Percentiles rank a stretch among this genome's conserved stretches.
These are phyloP conservation scores for Yueomyces sp. DNA, from an alignment of 805 yeast species.

Conservation along the genomic window DNA sequence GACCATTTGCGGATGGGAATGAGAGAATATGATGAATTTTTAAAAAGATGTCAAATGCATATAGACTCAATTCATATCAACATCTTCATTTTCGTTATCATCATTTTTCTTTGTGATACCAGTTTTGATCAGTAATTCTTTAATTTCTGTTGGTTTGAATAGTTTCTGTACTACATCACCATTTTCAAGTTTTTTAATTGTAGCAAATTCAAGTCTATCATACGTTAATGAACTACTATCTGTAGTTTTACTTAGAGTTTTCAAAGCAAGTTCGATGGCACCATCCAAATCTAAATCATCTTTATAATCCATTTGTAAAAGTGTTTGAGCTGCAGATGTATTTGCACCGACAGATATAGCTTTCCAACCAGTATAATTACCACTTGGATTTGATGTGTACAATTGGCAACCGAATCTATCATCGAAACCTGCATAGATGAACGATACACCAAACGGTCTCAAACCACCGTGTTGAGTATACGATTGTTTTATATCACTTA, in stretches of 20 bases:
- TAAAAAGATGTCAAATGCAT: not conserved
- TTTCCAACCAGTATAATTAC: constrained; percentile 97
- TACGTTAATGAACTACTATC: constrained; percentile 75
- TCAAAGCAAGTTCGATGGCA: constrained; percentile 79
- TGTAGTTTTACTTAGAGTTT: constrained; percentile 87
- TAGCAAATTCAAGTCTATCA: constrained; percentile 89
- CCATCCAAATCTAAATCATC: constrained; percentile 61
- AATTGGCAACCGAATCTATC: constrained; percentile 81
- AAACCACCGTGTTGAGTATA: constrained; percentile 98
- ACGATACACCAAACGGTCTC: constrained; percentile 96
- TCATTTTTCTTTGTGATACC: constrained; percentile 54
- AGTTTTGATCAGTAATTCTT: constrained; percentile 51
- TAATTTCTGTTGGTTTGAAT: constrained; percentile 72
- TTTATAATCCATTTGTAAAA: constrained; percentile 88
- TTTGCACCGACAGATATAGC: constrained; percentile 96
- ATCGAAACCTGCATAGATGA: constrained; percentile 92
- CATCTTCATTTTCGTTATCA: constrained; percentile 27
- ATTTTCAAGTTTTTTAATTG: constrained; percentile 37
- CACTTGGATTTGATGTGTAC: constrained; percentile 92
- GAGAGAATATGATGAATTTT: not conserved
- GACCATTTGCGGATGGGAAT: not conserved
- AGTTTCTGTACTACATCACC: constrained; percentile 53
- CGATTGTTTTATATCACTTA: constrained; percentile 93
- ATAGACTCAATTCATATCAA: constrained; percentile 3
- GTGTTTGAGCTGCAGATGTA: constrained; percentile 89